A percentile compares a stretch with the other conserved stretches of the same genome.
Conservation (phyloP, 371 early-diverging fungal genomes). For the Mortierella sp. region DNA sequence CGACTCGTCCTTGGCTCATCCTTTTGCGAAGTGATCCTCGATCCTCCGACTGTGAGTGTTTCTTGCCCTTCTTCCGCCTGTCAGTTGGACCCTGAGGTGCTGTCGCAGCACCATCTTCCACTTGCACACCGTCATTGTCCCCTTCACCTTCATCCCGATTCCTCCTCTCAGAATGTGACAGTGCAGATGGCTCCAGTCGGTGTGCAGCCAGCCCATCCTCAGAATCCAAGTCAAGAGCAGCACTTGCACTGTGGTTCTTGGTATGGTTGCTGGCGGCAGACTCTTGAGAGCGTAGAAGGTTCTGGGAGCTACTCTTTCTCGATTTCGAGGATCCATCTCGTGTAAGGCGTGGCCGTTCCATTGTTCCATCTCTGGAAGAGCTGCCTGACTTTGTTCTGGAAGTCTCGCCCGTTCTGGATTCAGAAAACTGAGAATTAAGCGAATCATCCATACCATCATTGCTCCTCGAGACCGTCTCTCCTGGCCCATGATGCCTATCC, state of each 20-base stretch:
- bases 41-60: too few relatives aligned
- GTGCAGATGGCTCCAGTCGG: too few relatives aligned
- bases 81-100: too few relatives aligned
- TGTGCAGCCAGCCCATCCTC: slow-evolving; percentile 14
- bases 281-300: slow-evolving; percentile 18
- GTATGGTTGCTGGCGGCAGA: background rate
- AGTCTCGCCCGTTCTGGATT: background rate
- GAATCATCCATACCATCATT: slow-evolving; percentile 1
- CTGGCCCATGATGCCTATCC: slow-evolving; percentile 28
- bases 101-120: too few relatives aligned
- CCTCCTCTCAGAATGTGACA: too few relatives aligned
- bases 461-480: slow-evolving; percentile 4
- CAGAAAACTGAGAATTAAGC: background rate
- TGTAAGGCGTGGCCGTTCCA: background rate
- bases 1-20: too few relatives aligned
- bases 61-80: too few relatives aligned
- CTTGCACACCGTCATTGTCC: too few relatives aligned
- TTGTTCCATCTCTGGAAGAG: background rate
- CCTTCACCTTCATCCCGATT: too few relatives aligned
- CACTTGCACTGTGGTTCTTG: slow-evolving; percentile 28
- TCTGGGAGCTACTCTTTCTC: slow-evolving; percentile 38
- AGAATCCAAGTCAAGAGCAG: slow-evolving; percentile 1
- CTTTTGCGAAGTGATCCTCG: too few relatives aligned
- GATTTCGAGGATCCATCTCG: slow-evolving; percentile 18
- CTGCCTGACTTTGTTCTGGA: background rate